Evolutionary conservation across 495 filamentous ascomycete genomes (phyloP), one percentile per base, ranked within the genome.

Genomic region (Podospora appendiculata): DNA sequence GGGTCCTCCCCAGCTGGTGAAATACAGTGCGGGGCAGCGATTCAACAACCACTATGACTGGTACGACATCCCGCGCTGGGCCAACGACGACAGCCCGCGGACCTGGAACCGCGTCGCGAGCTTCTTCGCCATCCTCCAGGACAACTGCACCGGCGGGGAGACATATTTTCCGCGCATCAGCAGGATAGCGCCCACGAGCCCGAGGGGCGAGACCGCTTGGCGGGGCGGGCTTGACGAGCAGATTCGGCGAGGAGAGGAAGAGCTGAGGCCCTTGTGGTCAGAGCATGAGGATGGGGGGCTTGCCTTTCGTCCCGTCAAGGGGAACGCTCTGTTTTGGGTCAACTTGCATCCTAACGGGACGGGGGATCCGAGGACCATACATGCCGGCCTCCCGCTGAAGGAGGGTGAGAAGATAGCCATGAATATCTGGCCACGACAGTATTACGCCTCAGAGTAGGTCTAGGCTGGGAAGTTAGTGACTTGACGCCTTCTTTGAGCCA

Each of bases 341-440:
- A 80, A 81, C 58, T 57, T 80, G 25, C 64, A 72, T 52, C 54
- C 60, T 4, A 74, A 79, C 51, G 70, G 70, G 14, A 72, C 70
- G 3, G 78, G 76, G 3, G 70, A 79, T 55, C 42, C 54, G 45
- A 65, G 73, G 42, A 77, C 71, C 6, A 59, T 70, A 43, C 78
- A 80, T 55, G 76, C 77, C 5, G 77, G 77, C 1, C 54, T 79
- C 40, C 74, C 77, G 2, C 57, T 81, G 13, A 65, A 56, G 41
- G 64, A 58, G 2, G 78, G 77, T 3, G 44, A 60, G 46, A 81
- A 80, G 66, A 72, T 73, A 14, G 77, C 76, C 4, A 77, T 80
- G 74, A 80, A 81, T 62, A 79, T 81, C 52, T 81, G 77, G 78
- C 73, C 73, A 10, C 61, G 71, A 42, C 68, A 66, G 32, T 76